Base-by-base conservation (phyloP, 2,329 filamentous ascomycete genomes). In the Xylariomycetidae sp. region DNA sequence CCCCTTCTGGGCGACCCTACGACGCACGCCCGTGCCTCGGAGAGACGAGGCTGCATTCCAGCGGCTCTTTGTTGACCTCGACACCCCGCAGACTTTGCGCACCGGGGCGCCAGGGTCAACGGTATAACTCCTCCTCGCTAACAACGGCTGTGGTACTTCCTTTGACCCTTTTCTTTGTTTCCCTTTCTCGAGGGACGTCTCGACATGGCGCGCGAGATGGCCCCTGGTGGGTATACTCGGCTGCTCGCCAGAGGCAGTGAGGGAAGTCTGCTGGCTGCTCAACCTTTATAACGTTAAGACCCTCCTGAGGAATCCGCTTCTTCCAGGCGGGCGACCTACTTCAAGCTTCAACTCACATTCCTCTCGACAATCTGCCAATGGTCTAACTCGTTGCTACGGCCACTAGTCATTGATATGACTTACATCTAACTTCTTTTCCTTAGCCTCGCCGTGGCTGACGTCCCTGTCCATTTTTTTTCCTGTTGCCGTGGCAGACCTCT, bases 201-300 rank as follows among this genome's bases (percentile, higher is more conserved):
- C 33, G 25, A 35, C 16, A 42, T 46, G 44, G 41, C 25, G 32
- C 32, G 32, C 34, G 32, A 25, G 32, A 29, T 19, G 24, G 30
- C 34, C 35, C 39, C 33, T 10, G 24, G 36, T 38, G 38, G 44
- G 29, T 40, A 44, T 33, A 38, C 34, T 42, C 25, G 32, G 36
- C 32, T 31, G 19, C 26, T 27, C 20, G 23, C 20, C 30, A 38
- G 13, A 14, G 29, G 40, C 31, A 8, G 20, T 12, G 42, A 41
- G 32, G 35, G 40, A 31, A 30, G 28, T 25, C 36, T 29, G 35
- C 19, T 42, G 32, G 39, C 40, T 43, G 32, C 26, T 19, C 34
- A 32, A 36, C 40, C 41, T 50, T 53, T 53, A 49, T 48, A n/a
- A n/a, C n/a, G n/a, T n/a, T n/a, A 54, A 44, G 47, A 47, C 43